Percentiles rank a stretch among this genome's conserved stretches.
These are phyloP conservation scores for Kalaharituber pfeilii DNA, from an alignment of 2,329 filamentous ascomycete species.

Conservation along the genomic window DNA sequence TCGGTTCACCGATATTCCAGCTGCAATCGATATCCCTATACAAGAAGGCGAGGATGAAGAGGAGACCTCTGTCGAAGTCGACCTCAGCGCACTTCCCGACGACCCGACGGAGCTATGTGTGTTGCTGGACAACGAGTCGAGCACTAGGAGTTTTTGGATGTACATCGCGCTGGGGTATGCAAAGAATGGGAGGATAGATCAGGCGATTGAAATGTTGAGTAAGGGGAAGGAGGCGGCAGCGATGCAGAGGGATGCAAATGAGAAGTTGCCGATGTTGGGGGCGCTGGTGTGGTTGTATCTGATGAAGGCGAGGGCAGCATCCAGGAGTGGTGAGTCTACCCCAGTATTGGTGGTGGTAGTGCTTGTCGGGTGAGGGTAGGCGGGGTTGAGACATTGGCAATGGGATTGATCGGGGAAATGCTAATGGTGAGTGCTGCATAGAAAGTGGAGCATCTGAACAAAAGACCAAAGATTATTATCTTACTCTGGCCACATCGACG, in stretches of 20 bases:
- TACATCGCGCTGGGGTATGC: conserved; percentile 94
- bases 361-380: background rate
- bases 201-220: conserved; percentile 52
- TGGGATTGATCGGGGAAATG: background rate
- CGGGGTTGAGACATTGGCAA: background rate
- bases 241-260: conserved; percentile 51
- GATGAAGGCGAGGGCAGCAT: conserved; percentile 71
- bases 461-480: conserved; percentile 83
- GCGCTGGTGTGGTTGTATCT: conserved; percentile 84
- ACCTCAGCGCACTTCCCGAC: conserved; percentile 76
- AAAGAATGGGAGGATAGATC: conserved; percentile 84
- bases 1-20: conserved; percentile 16
- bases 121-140: conserved; percentile 82
- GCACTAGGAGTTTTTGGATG: conserved; percentile 88
- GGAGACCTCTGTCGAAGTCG: conserved; percentile 63
- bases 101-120: conserved; percentile 91
- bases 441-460: conserved; percentile 41
- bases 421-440: conserved; percentile 21
- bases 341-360: background rate
- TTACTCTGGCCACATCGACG: conserved; percentile 74
- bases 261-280: conserved; percentile 68
- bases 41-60: conserved; percentile 43
- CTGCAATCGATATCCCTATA: conserved; percentile 43
- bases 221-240: conserved; percentile 54
- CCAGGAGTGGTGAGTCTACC: conserved; percentile 55